These are phyloP conservation scores for Megacollybia platyphylla DNA, from an alignment of 1,284 basidiomycete species.

Conservation along the genomic window DNA sequence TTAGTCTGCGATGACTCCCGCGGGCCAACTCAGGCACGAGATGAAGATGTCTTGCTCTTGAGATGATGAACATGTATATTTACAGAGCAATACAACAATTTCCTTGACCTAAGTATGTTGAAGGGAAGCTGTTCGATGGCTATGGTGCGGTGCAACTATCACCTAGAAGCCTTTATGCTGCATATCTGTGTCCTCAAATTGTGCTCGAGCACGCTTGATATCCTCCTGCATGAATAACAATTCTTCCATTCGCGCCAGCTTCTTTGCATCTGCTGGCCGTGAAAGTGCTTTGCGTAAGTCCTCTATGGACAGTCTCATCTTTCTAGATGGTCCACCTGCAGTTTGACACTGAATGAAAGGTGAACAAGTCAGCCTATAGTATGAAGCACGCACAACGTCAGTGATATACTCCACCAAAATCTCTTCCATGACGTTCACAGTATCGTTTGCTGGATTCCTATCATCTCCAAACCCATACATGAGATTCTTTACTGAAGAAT, in stretches of 20 bases:
- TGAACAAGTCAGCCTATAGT: conserved; percentile 4
- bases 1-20: not conserved
- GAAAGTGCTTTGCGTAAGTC: conserved; percentile 69
- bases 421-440: conserved; percentile 88
- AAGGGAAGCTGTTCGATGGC: no score
- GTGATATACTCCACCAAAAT: conserved; percentile 86
- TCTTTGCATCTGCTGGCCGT: conserved; percentile 71
- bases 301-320: conserved; percentile 67
- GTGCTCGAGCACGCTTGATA: conserved; percentile 76
- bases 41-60: conserved; percentile 3
- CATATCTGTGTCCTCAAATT: conserved; percentile 60
- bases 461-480: conserved; percentile 97
- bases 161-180: conserved; percentile 10
- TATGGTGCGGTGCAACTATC: no score
- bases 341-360: conserved; percentile 45
- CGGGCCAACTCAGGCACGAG: conserved; percentile 8
- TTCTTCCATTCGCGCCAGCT: conserved; percentile 81
- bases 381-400: conserved; percentile 55
- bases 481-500: conserved; percentile 36
- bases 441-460: conserved; percentile 75
- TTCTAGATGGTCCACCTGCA: conserved; percentile 54
- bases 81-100: no score
- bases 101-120: no score
- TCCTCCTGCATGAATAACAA: conserved; percentile 86
- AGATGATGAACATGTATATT: no score